Base-by-base conservation (phyloP, 1,284 basidiomycete genomes). In the Pterulicium gracile region DNA sequence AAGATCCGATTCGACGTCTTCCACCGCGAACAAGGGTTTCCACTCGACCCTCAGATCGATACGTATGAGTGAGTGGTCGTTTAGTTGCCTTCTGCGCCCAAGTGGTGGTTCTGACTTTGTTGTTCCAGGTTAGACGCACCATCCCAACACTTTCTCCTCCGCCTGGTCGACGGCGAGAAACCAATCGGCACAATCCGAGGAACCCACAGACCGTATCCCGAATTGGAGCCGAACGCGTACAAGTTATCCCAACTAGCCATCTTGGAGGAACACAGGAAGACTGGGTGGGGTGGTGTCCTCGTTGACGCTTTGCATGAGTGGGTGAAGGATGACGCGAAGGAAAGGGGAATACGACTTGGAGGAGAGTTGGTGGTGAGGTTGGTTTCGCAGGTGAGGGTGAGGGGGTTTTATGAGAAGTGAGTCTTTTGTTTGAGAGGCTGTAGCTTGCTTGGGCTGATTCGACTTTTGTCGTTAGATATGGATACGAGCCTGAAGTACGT, bases 361-460 rank as follows among this genome's bases (percentile, higher is more conserved):
- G 63, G 64, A 50, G 66, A 87, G 49, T 64, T 77, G n/a, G n/a
- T n/a, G n/a, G n/a, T n/a, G n/a, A n/a, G n/a, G 45, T 61, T 62
- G 48, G 81, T 87, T 60, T 83, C 86, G 13, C 85, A 88, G 60
- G 63, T 88, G 23, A 71, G 72, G 40, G 81, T 73, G 46, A 81
- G 73, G 58, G 69, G 63, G 5, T 89, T 89, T 62, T 89, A 89
- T 59, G 69, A 71, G 59, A 84, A 73, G 85, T 87, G 62, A 61
- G 79, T 65, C 14, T 20, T 19, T 15, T 18, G 18, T 22, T n/a
- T n/a, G n/a, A n/a, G n/a, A n/a, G n/a, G n/a, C n/a, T n/a, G n/a
- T n/a, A n/a, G n/a, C n/a, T n/a, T n/a, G n/a, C n/a, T n/a, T n/a
- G n/a, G n/a, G n/a, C n/a, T n/a, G n/a, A n/a, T n/a, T n/a, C n/a